These are phyloP conservation scores for Nemania abortiva DNA, from an alignment of 2,329 filamentous ascomycete species.

Conservation along the genomic window DNA sequence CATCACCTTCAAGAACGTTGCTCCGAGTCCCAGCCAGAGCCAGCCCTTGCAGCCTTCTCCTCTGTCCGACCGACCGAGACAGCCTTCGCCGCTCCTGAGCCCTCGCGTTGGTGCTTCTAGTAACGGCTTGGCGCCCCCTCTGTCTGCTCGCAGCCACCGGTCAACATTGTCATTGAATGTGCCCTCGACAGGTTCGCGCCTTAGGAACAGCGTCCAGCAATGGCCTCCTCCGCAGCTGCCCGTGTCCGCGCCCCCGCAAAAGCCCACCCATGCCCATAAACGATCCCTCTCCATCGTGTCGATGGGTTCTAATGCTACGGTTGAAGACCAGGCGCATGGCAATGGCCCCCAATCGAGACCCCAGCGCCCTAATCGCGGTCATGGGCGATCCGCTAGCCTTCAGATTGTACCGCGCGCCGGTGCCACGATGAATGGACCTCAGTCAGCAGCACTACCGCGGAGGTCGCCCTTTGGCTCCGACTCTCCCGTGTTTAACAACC, in stretches of 20 bases:
- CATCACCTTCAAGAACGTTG: slow-evolving; percentile 94
- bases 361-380: slow-evolving; percentile 70
- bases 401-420: slow-evolving; percentile 73
- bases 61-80: slow-evolving; percentile 53
- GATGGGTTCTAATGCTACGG: slow-evolving; percentile 69
- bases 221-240: slow-evolving; percentile 54
- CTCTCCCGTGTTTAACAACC: slow-evolving; percentile 65
- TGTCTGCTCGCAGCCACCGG: slow-evolving; percentile 69
- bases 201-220: slow-evolving; percentile 61
- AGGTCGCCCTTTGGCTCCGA: slow-evolving; percentile 59
- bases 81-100: slow-evolving; percentile 59
- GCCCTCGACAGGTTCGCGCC: slow-evolving; percentile 59
- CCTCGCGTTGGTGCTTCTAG: slow-evolving; percentile 58
- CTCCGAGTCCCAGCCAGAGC: slow-evolving; percentile 56
- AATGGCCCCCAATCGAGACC: slow-evolving; percentile 58
- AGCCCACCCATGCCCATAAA: slow-evolving; percentile 72
- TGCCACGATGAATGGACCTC: slow-evolving; percentile 60
- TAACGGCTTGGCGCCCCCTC: slow-evolving; percentile 61
- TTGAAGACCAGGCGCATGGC: slow-evolving; percentile 59
- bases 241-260: slow-evolving; percentile 45
- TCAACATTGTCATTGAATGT: slow-evolving; percentile 74
- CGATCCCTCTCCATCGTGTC: slow-evolving; percentile 87
- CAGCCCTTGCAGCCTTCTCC: slow-evolving; percentile 46
- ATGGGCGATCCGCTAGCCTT: slow-evolving; percentile 83
- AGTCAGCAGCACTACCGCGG: slow-evolving; percentile 57